phyloP scores from a whole-genome alignment of 805 yeast species.

The Saccharomycopsis olivae region DNA sequence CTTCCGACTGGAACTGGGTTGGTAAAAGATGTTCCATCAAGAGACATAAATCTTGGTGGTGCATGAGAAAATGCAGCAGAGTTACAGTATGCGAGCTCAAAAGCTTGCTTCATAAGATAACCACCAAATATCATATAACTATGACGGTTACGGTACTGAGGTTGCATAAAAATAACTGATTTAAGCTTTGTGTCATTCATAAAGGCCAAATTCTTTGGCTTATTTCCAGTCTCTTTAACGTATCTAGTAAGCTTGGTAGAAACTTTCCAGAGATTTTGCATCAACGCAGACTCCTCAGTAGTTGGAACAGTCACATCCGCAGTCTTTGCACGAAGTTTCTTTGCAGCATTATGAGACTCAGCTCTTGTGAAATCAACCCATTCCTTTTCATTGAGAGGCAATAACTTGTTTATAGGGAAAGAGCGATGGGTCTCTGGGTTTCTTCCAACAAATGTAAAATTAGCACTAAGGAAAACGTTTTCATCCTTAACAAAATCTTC shows the following conservation, averaged over 20 bases:
- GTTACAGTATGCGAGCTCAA: slow-evolving; percentile 87
- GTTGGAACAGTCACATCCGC: slow-evolving; percentile 62
- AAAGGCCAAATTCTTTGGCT: slow-evolving; percentile 43
- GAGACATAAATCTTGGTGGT: slow-evolving; percentile 78
- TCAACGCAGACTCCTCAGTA: slow-evolving; percentile 57
- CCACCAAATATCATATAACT: slow-evolving; percentile 95
- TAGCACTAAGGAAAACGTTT: slow-evolving; percentile 75
- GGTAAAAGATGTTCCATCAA: slow-evolving; percentile 85
- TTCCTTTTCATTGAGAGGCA: slow-evolving; percentile 66
- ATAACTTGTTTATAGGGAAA: slow-evolving; percentile 71
- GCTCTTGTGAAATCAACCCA: slow-evolving; percentile 82
- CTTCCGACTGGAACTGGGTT: slow-evolving; percentile 96
- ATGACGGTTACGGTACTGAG: slow-evolving; percentile 91
- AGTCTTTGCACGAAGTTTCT: slow-evolving; percentile 56
- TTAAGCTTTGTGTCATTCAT: slow-evolving; percentile 65
- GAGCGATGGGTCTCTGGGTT: slow-evolving; percentile 88
- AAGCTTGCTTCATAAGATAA: slow-evolving; percentile 80
- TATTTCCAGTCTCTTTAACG: slow-evolving; percentile 20
- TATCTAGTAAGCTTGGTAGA: slow-evolving; percentile 28
- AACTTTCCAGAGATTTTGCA: slow-evolving; percentile 67
- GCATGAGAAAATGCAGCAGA: slow-evolving; percentile 83
- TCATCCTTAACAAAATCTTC: slow-evolving; percentile 50
- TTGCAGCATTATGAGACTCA: slow-evolving; percentile 79
- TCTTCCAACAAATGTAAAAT: slow-evolving; percentile 92
- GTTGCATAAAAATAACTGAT: slow-evolving; percentile 88